phyloP scores from a whole-genome alignment of 1,284 basidiomycete genomes.

The Neotropicomus parvogracilis region DNA sequence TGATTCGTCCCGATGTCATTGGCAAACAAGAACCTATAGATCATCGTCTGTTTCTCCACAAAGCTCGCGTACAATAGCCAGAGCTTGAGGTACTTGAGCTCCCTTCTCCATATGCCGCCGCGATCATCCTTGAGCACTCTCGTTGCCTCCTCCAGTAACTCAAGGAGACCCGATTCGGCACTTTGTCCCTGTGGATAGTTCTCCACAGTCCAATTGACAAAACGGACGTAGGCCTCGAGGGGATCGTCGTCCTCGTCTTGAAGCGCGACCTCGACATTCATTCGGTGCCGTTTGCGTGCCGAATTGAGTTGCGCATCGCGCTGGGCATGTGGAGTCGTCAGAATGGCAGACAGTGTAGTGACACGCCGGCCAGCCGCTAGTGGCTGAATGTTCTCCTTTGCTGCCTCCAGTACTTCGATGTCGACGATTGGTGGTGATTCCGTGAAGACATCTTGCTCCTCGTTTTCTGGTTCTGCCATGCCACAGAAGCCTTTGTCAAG shows the following conservation, averaged over 20 bases:
- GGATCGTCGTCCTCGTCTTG: slow-evolving; percentile 54
- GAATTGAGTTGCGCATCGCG: slow-evolving; percentile 63
- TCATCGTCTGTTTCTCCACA: slow-evolving; percentile 69
- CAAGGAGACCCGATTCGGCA: slow-evolving; percentile 73
- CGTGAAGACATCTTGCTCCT: slow-evolving; percentile 27
- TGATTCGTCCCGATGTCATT: slow-evolving; percentile 86
- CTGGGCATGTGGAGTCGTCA: slow-evolving; percentile 70
- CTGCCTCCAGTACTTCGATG: slow-evolving; percentile 74
- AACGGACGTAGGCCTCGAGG: slow-evolving; percentile 56
- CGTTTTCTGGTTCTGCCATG: slow-evolving; percentile 21
- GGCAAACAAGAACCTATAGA: slow-evolving; percentile 83
- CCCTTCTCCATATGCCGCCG: slow-evolving; percentile 61
- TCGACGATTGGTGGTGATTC: slow-evolving; percentile 50
- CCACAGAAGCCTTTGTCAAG: slow-evolving; percentile 2
- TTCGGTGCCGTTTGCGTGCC: slow-evolving; percentile 54
- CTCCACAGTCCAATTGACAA: slow-evolving; percentile 70
- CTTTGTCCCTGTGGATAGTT: slow-evolving; percentile 64
- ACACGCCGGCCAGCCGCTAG: slow-evolving; percentile 70
- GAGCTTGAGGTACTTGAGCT: slow-evolving; percentile 85
- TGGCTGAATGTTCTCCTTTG: slow-evolving; percentile 81
- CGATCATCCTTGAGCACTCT: slow-evolving; percentile 67
- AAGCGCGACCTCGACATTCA: slow-evolving; percentile 52
- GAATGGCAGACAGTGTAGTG: slow-evolving; percentile 65
- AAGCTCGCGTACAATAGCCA: slow-evolving; percentile 90
- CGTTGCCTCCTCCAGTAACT: slow-evolving; percentile 79